phyloP scores from a whole-genome alignment of 2,329 filamentous ascomycete species.

The Sporothrix inflata region DNA sequence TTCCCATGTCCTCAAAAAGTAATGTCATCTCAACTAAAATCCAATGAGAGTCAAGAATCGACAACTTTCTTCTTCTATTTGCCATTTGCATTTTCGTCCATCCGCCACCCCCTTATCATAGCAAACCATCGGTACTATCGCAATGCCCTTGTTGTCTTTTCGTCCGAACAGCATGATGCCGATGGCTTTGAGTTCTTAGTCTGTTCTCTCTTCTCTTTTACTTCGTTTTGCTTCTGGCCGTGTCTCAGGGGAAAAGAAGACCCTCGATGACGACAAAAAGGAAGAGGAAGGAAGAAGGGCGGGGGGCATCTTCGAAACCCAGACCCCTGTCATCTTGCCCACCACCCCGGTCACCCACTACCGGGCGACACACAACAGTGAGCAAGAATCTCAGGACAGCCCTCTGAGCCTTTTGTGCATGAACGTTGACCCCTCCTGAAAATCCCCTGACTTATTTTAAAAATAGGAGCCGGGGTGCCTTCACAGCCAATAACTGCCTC shows the following conservation, averaged over 20 bases:
- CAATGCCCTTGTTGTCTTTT: not conserved
- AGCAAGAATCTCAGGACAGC: not conserved
- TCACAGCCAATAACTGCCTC: not conserved
- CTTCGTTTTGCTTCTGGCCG: not conserved
- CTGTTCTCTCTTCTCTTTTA: not conserved
- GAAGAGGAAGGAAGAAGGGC: too few relatives aligned
- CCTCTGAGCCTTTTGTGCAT: slow-evolving; percentile 10
- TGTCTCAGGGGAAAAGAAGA: too few relatives aligned
- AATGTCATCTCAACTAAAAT: not conserved
- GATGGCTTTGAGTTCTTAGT: not conserved
- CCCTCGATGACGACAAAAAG: too few relatives aligned
- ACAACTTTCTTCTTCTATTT: not conserved
- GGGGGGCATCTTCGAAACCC: slow-evolving; percentile 2
- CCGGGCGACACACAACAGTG: not conserved
- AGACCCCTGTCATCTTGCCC: slow-evolving; percentile 3
- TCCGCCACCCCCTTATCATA: slow-evolving; percentile 5
- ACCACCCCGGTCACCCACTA: not conserved
- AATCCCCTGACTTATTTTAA: slow-evolving; percentile 19
- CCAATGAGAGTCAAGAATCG: not conserved
- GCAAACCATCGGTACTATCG: not conserved
- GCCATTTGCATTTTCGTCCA: not conserved
- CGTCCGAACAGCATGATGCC: not conserved
- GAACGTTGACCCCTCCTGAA: slow-evolving; percentile 11
- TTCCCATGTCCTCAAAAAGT: not conserved
- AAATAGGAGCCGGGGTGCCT: not conserved